Evolutionary conservation across 2,329 filamentous ascomycete species (phyloP), one percentile per base, ranked within the genome.

Genomic region (Coniochaeta prunicola): DNA sequence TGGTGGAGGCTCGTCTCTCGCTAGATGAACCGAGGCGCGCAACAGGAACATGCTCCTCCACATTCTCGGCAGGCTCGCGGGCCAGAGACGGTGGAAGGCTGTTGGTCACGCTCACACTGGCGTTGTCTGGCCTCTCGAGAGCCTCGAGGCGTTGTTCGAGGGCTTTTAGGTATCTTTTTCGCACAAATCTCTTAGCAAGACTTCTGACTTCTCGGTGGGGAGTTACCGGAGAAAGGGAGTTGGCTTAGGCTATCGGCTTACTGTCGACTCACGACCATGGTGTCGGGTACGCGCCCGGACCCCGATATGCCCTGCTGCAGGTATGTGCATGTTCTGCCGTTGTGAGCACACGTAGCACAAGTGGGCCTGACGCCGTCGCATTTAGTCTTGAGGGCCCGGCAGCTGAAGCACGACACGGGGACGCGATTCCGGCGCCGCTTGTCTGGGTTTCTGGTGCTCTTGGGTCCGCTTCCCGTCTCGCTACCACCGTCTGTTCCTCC

Each of bases 191-290:
- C 3, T 55, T 36, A 55, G 53, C 53, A 12, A 34, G 12, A 21
- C 19, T 17, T 50, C n/a, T n/a, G n/a, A n/a, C n/a, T n/a, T n/a
- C 21, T 55, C 13, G 3, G 53, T 34, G 53, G 53, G 53, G 53
- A 34, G 53, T 34, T 34, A 55, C 9, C 30, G 53, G 53, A 7
- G 53, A 31, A n/a, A 31, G 12, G 48, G n/a, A 5, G 48, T 4
- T 26, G 40, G 38, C 26, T 17, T 31, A n/a, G 26, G 8, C 48
- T 55, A 7, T 7, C 21, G n/a, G 30, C 28, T 33, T 55, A 55
- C 53, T 55, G 53, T 55, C 53, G 53, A 24, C 53, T 55, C 33
- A 55, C 53, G 21, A 55, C 53, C 53, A 55, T n/a, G 53, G 53
- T 55, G 2, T 55, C 53, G 28, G 53, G n/a, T 8, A 3, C 53